A percentile compares a stretch with the other conserved stretches of the same genome.
Evolutionary conservation across 257 asterid species (phyloP).

Genomic region (Agastache rugosa): DNA sequence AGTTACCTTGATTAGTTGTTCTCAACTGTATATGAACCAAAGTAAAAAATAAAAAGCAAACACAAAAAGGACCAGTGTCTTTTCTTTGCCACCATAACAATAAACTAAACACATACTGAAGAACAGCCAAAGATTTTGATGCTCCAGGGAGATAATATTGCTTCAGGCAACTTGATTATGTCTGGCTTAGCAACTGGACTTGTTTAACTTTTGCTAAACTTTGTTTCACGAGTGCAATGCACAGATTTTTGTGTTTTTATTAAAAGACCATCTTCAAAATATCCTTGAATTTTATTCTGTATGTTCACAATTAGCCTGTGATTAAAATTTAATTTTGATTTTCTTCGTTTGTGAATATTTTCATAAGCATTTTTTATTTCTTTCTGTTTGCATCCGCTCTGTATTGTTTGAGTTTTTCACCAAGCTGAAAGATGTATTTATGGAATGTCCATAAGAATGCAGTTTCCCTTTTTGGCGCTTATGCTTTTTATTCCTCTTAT

Average conservation of each 20-base stretch:
- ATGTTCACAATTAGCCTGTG: neutral
- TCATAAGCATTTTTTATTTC: neutral
- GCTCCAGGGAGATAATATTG: neutral
- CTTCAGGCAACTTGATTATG: neutral
- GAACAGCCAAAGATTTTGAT: neutral
- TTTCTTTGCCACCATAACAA: neutral
- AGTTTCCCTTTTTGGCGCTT: neutral
- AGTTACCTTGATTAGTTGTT: slow-evolving; percentile 7
- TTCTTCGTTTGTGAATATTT: neutral
- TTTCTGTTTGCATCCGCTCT: slow-evolving; percentile 3
- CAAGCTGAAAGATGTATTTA: neutral
- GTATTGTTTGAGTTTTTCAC: slow-evolving; percentile 9
- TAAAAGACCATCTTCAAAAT: neutral
- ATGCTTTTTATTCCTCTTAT: neutral
- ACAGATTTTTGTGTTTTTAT: neutral
- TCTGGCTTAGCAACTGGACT: slow-evolving; percentile 10
- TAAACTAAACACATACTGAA: neutral
- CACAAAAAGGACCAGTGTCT: neutral
- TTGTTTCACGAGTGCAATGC: neutral
- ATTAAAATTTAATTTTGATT: neutral
- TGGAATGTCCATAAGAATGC: neutral
- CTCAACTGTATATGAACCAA: neutral
- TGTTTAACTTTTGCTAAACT: neutral
- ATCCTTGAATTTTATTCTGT: slow-evolving; percentile 17
- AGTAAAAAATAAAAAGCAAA: neutral